Evolutionary conservation across 352 stramenopile species (phyloP).

Genomic region (Phytophthora ramorum): DNA sequence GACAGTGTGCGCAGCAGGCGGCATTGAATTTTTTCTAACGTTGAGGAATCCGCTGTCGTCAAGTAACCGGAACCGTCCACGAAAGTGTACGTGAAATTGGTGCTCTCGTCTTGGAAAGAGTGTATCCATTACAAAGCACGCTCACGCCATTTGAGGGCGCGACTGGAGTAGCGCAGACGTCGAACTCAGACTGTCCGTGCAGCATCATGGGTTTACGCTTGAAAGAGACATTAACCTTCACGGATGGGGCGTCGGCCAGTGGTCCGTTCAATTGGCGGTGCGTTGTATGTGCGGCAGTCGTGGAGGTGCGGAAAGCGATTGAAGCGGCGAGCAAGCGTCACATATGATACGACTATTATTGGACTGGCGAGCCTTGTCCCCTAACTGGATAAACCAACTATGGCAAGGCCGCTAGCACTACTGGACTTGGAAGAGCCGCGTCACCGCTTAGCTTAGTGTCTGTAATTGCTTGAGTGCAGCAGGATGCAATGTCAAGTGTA

Average conservation of each 20-base stretch:
- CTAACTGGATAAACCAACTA: not conserved
- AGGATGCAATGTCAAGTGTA: too few relatives aligned
- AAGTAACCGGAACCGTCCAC: constrained; percentile 33
- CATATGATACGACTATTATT: not conserved
- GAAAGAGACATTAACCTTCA: constrained; percentile 42
- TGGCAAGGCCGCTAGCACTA: too few relatives aligned
- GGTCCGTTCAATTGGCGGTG: not conserved
- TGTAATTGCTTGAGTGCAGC: too few relatives aligned
- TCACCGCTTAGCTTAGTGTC: too few relatives aligned
- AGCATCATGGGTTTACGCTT: constrained; percentile 39
- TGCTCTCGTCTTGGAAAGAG: constrained; percentile 24
- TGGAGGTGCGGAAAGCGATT: not conserved
- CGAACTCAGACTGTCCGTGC: constrained; percentile 39
- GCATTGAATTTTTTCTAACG: constrained; percentile 21
- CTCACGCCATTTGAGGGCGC: constrained; percentile 7
- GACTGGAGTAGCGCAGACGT: constrained; percentile 42
- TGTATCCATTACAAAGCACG: constrained; percentile 41
- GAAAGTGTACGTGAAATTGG: constrained; percentile 31
- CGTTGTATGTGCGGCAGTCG: not conserved
- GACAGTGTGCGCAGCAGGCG: constrained; percentile 24
- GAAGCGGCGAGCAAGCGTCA: not conserved
- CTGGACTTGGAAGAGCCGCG: too few relatives aligned
- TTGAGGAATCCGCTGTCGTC: not conserved
- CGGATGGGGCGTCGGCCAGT: constrained; percentile 16
- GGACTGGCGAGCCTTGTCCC: not conserved